phyloP scores from a whole-genome alignment of 352 stramenopile genomes.

The Phytophthora vignae region DNA sequence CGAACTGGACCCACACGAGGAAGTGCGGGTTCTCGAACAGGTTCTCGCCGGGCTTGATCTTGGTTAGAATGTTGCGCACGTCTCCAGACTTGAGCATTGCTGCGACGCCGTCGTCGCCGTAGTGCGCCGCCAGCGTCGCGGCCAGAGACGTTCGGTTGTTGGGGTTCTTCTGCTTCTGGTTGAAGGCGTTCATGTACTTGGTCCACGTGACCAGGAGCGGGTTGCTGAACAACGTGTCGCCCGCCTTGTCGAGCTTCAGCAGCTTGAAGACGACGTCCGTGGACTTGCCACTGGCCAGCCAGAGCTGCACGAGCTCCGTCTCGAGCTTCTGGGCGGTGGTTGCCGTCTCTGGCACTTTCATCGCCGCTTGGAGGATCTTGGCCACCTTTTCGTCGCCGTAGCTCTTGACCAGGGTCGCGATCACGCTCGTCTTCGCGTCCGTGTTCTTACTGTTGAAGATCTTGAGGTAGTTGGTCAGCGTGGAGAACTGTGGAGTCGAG shows the following conservation, averaged over 20 bases:
- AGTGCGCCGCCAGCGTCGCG: not conserved
- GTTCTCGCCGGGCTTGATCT: not conserved
- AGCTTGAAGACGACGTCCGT: not conserved
- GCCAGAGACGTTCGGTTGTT: not conserved
- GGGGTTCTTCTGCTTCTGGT: not conserved
- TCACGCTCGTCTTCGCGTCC: not conserved
- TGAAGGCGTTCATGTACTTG: not conserved
- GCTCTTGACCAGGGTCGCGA: not conserved
- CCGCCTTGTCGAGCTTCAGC: not conserved
- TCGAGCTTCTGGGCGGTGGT: not conserved
- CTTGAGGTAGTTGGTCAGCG: not conserved
- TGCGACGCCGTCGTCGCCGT: not conserved
- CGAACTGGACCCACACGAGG: not conserved
- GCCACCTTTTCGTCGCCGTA: not conserved
- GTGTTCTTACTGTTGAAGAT: not conserved
- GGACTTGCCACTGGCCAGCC: not conserved
- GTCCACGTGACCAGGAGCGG: not conserved
- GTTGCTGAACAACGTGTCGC: not conserved
- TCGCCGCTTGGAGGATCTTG: constrained; percentile 4
- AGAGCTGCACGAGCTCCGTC: not conserved
- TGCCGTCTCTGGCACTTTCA: not conserved
- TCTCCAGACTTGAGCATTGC: not conserved
- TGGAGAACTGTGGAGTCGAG: not conserved
- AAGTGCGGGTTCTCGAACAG: not conserved
- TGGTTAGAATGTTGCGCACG: not conserved